Evolutionary conservation across 768 basidiomycete genomes (phyloP), one percentile per base, ranked within the genome.

Genomic region (Lyophyllum atratum): DNA sequence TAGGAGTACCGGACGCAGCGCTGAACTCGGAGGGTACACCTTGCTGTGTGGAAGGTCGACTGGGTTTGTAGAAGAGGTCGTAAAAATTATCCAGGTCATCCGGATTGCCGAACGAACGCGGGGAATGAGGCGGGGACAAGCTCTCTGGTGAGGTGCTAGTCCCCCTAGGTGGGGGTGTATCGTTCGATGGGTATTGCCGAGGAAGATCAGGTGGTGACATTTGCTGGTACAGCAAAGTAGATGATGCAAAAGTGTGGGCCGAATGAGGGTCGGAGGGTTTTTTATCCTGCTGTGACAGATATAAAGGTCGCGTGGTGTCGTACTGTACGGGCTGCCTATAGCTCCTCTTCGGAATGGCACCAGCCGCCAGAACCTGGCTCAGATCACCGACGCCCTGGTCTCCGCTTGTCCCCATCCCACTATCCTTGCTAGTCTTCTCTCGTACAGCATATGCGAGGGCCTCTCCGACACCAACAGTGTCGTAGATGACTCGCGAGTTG

Each of bases 31-130:
- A 54, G 8, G 52, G 54, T 21, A 54, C 29, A 49, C 63, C 61
- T 58, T 56, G 62, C 58, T 43, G 39, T 22, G 44, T 39, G 33
- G 53, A 37, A 24, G 51, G 51, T 28, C 40, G 59, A 50, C 62
- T 68, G 6, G 87, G 87, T 40, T 74, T 76, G 67, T 87, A 91
- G 70, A 92, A 92, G 8, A 92, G 74, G 64, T 91, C 87, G 34
- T 82, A 83, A 74, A 88, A 92, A 11, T 81, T 77, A n/a, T 89
- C 87, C 7, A 91, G 75, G 60, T 91, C 88, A 54, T 87, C 85
- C 0, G 81, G 78, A 54, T 76, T 79, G 10, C 83, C 81, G 33
- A 90, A 71, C 2, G 79, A 79, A n/a, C 79, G 80, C 24, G 84
- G 83, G 11, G 79, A 76, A 64, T 67, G 76, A 60, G 66, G 75